phyloP scores from a whole-genome alignment of 345 rosid genomes.

The Ceriops tagal region DNA sequence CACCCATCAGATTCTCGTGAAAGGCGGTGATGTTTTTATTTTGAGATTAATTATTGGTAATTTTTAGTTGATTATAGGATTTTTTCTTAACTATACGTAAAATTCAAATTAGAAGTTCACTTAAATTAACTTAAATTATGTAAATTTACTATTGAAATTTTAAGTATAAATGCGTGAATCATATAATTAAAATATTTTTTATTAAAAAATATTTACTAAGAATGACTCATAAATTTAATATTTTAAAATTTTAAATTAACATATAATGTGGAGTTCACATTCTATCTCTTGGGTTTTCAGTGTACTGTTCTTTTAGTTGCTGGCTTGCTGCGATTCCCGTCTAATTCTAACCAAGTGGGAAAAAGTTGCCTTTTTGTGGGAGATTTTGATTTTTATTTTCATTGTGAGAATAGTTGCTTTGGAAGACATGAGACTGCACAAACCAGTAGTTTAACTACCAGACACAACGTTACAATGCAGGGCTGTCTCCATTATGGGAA shows the following conservation, averaged over 20 bases:
- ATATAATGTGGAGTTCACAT: too few species aligned
- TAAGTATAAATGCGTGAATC: too few species aligned
- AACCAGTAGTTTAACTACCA: conserved; percentile 4
- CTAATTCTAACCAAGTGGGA: too few species aligned
- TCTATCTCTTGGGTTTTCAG: too few species aligned
- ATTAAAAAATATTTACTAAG: too few species aligned
- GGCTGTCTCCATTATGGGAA: conserved; percentile 94
- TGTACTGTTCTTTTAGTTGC: too few species aligned
- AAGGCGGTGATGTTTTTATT: conserved; percentile 48
- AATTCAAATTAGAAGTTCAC: background rate
- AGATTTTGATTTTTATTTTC: background rate
- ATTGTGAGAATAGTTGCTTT: background rate
- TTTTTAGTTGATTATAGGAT: background rate
- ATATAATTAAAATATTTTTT: too few species aligned
- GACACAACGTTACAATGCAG: conserved; percentile 29
- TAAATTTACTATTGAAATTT: background rate
- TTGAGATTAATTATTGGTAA: background rate
- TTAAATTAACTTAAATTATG: background rate
- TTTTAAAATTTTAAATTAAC: too few species aligned
- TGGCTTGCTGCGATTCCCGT: too few species aligned
- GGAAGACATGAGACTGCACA: background rate
- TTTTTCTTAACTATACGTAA: background rate
- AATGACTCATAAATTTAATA: too few species aligned
- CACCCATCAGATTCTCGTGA: too few species aligned
- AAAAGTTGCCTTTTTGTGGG: background rate